Base-by-base conservation (phyloP, 163 green algal genomes). In the Scenedesmus sp. region DNA sequence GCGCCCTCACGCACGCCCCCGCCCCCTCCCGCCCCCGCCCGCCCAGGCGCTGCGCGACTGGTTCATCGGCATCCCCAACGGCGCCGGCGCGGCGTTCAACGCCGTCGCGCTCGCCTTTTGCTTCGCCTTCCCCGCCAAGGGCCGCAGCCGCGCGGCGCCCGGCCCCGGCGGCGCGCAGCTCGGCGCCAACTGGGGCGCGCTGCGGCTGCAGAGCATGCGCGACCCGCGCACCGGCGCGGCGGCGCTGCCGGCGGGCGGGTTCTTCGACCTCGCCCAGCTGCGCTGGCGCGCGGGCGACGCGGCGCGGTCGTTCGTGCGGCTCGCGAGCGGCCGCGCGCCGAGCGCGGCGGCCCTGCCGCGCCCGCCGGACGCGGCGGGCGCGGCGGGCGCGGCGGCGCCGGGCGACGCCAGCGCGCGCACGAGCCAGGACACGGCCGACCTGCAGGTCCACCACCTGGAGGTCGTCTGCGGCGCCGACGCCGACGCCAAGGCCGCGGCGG, bases 21-120 rank as follows among this genome's bases (percentile, higher is more conserved):
- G 53, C 1, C 11, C n/a, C 31, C 6, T 28, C 39, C 7, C 39
- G 39, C 39, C 7, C 39, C 7, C 39, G 39, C 39, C 39, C 39
- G 39, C 39, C 2, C 72, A 80, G 72, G 72, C 75, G 2, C 2
- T 78, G 22, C 62, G 64, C 17, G 88, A 92, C 48, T 81, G 51
- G n/a, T 92, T 92, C 50, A 83, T 92, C 13, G 73, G 66, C 31
- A 57, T 89, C 18, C 88, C 88, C 18, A 92, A 92, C 66, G 88
- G 77, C 7, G 60, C 88, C 0, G 86, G 86, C 2, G 84, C 70
- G 10, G 60, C 34, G n/a, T 77, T 84, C 28, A 73, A 70, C 42
- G 11, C 76, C 5, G 42, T 84, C 31, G 75, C 60, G 22, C 14
- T 84, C 9, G 50, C 44, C 0, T 63, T 80, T 36, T 83, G 77